Percentiles rank a stretch among this genome's conserved stretches.
Evolutionary conservation across 108 stramenopile genomes (phyloP).

Genomic region (Aurantiochytrium sp.): DNA sequence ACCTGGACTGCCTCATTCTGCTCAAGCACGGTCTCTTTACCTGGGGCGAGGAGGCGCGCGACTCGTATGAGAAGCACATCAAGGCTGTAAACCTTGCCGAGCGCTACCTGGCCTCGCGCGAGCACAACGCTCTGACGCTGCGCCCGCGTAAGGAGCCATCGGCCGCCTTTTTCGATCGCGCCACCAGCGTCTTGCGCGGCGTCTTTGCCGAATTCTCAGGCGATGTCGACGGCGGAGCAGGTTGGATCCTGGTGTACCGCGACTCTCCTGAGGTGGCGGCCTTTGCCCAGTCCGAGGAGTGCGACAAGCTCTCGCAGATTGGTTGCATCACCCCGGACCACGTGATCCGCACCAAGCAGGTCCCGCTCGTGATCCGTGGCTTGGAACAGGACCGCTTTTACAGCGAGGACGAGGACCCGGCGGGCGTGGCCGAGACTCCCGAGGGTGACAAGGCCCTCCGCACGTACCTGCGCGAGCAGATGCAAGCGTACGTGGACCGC

Average conservation of each 20-base stretch:
- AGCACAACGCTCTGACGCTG: background rate
- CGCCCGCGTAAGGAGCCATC: background rate
- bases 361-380: background rate
- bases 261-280: background rate
- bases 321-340: background rate
- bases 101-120: background rate
- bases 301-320: background rate
- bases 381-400: background rate
- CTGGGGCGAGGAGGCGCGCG: background rate
- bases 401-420: background rate
- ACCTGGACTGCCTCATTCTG: conserved; percentile 15
- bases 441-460: background rate
- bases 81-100: conserved; percentile 15
- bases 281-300: background rate
- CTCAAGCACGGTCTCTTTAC: conserved; percentile 22
- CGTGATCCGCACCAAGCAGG: background rate
- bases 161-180: conserved; percentile 2
- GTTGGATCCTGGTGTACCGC: background rate
- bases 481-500: background rate
- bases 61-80: conserved; percentile 13
- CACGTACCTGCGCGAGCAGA: background rate
- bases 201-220: background rate
- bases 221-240: background rate
- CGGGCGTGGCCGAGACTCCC: background rate
- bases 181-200: background rate